Percentiles rank a stretch among this genome's conserved stretches.
phyloP scores from a whole-genome alignment of 2,329 filamentous ascomycete species.

The Venturia carpophila region DNA sequence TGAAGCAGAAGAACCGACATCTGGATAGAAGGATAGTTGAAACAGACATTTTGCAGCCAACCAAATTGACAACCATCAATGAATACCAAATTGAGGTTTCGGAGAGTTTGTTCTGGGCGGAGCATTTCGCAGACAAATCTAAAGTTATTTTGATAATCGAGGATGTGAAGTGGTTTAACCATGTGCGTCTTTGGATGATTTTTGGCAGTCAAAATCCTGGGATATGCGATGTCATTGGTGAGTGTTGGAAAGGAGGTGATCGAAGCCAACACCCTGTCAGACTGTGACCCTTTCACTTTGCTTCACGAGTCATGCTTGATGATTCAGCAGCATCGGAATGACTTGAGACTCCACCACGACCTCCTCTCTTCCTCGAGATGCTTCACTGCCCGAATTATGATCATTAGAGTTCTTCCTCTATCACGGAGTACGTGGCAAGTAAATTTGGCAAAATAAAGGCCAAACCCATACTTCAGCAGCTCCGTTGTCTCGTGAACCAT shows the following conservation, averaged over 20 bases:
- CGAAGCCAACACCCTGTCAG: too few species aligned
- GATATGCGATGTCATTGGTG: too few species aligned
- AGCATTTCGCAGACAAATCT: slow-evolving; percentile 10
- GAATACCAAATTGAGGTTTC: neutral
- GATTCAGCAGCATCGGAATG: neutral
- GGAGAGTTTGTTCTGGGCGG: neutral
- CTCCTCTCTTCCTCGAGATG: neutral
- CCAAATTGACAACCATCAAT: neutral
- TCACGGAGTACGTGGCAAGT: too few species aligned
- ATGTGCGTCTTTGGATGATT: slow-evolving; percentile 6
- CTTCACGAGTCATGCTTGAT: neutral
- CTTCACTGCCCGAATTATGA: neutral
- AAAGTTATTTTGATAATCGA: neutral
- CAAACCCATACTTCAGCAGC: too few species aligned
- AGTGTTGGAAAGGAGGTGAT: too few species aligned
- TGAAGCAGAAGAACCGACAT: neutral
- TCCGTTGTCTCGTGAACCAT: too few species aligned
- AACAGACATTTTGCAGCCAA: neutral
- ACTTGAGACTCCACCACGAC: neutral
- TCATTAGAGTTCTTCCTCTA: too few species aligned
- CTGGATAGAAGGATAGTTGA: neutral
- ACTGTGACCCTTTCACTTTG: too few species aligned
- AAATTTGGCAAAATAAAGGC: too few species aligned
- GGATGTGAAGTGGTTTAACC: neutral
- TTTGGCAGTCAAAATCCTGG: neutral